These are phyloP conservation scores for Heritiera fomes DNA, from an alignment of 345 rosid genomes.

Conservation along the genomic window DNA sequence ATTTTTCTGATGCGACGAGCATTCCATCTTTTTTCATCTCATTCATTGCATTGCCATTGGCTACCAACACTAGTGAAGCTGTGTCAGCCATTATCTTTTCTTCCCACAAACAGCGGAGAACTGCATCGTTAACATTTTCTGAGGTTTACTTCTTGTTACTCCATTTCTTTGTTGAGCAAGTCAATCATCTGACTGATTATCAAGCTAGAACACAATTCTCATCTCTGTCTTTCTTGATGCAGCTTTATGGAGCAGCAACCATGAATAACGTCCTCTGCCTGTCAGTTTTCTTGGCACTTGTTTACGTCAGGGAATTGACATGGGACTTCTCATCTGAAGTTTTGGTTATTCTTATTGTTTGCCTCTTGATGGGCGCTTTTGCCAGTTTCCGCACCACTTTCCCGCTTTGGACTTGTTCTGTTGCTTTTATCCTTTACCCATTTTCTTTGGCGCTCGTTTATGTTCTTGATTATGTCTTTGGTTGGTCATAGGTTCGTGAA, in stretches of 20 bases:
- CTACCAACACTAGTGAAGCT: slow-evolving; percentile 86
- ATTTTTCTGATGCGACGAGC: slow-evolving; percentile 86
- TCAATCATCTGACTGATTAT: not conserved
- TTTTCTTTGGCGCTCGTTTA: slow-evolving; percentile 86
- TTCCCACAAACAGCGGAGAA: slow-evolving; percentile 72
- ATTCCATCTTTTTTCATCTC: slow-evolving; percentile 97
- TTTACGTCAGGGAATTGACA: slow-evolving; percentile 67
- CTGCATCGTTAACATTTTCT: slow-evolving; percentile 85
- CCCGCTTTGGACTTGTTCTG: slow-evolving; percentile 83
- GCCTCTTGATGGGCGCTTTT: slow-evolving; percentile 74
- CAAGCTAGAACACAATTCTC: not conserved
- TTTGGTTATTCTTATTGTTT: slow-evolving; percentile 73
- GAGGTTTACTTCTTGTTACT: slow-evolving; percentile 56
- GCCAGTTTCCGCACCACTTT: slow-evolving; percentile 84
- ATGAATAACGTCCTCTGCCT: slow-evolving; percentile 89
- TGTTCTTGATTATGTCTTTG: slow-evolving; percentile 70
- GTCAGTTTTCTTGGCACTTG: slow-evolving; percentile 82
- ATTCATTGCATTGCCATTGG: slow-evolving; percentile 84
- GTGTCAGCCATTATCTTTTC: slow-evolving; percentile 91
- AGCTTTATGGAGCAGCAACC: slow-evolving; percentile 88
- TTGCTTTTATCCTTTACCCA: slow-evolving; percentile 73
- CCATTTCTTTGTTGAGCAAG: not conserved
- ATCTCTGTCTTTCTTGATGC: slow-evolving; percentile 31
- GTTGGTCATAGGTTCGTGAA: slow-evolving; percentile 65
- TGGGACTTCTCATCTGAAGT: slow-evolving; percentile 98